A percentile compares a stretch with the other conserved stretches of the same genome.
Evolutionary conservation across 2,329 filamentous ascomycete species (phyloP).

Genomic region (Monosporascus sp.): DNA sequence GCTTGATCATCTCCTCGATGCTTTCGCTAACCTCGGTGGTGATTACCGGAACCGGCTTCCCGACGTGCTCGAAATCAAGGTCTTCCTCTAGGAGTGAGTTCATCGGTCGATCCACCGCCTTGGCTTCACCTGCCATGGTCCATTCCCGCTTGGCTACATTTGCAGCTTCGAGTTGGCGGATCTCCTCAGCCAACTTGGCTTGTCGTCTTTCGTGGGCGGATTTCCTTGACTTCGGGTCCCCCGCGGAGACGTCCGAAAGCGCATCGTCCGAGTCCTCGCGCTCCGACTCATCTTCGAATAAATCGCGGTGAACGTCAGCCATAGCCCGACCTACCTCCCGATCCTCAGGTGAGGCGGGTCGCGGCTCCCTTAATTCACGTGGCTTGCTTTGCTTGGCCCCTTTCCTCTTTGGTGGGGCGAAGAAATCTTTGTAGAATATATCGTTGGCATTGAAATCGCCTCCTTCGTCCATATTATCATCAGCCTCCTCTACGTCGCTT

Average conservation of each 20-base stretch:
- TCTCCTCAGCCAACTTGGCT: conserved; percentile 82
- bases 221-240: conserved; percentile 65
- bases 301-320: conserved; percentile 77
- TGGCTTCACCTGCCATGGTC: conserved; percentile 84
- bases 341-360: conserved; percentile 43
- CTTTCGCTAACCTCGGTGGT: conserved; percentile 85
- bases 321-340: conserved; percentile 77
- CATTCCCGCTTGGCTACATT: conserved; percentile 88
- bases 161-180: conserved; percentile 81
- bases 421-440: conserved; percentile 89
- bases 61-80: conserved; percentile 89
- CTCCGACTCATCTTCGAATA: conserved; percentile 77
- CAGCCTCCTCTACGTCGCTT: conserved; percentile 54
- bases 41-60: conserved; percentile 91
- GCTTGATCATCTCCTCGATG: conserved; percentile 91
- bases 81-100: conserved; percentile 95
- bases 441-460: conserved; percentile 70
- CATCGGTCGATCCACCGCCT: conserved; percentile 72
- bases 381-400: conserved; percentile 49
- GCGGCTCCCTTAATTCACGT: conserved; percentile 34
- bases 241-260: conserved; percentile 60
- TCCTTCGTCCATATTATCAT: conserved; percentile 54
- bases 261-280: conserved; percentile 59
- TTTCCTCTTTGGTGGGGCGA: conserved; percentile 77
- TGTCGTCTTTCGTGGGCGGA: conserved; percentile 85